Evolutionary conservation across 768 basidiomycete species (phyloP), one percentile per base, ranked within the genome.

Genomic region (Terana coerulea): DNA sequence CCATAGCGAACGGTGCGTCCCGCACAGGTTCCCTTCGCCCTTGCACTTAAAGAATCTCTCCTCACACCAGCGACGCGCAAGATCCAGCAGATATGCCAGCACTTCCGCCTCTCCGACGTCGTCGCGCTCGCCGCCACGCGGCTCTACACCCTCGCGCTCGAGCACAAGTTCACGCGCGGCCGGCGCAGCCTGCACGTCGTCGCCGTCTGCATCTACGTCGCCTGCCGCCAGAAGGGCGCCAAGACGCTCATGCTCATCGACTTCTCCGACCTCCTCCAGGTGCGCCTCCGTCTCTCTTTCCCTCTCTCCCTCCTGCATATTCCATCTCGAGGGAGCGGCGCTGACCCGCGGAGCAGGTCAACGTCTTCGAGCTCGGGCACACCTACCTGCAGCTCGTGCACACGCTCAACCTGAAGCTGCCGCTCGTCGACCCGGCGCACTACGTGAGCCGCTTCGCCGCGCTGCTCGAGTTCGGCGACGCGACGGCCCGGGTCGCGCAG

Each of bases 211-310:
- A 77, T 98, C 40, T 98, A 99, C 64, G 83, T 95, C 36, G 91
- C 94, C 3, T 95, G 94, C 64, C 70, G 95, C 53, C 86, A 94
- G 69, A 89, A 88, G 61, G 91, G 95, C 68, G 92, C 91, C 0
- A 72, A 87, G 47, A 91, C 86, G 51, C 91, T 95, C 67, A 98
- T 98, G 97, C 81, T 99, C 22, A 98, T 99, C 56, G 97, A 99
- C 70, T 98, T 99, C 61, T 92, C 92, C n/a, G 95, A 98, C 64
- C 75, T 95, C 33, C 79, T 99, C 3, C 88, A 92, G 74, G 95
- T 88, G 58, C 55, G 66, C 58, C 25, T 3, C 1, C 11, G 9
- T 22, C 8, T 3, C 26, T 5, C 25, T 24, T n/a, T 11, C 29
- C 3, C 2, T 9, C 31, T 34, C 9, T 30, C 8, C 21, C 15